These are phyloP conservation scores for Neofusicoccum parvum DNA, from an alignment of 2,329 filamentous ascomycete species.

Conservation along the genomic window DNA sequence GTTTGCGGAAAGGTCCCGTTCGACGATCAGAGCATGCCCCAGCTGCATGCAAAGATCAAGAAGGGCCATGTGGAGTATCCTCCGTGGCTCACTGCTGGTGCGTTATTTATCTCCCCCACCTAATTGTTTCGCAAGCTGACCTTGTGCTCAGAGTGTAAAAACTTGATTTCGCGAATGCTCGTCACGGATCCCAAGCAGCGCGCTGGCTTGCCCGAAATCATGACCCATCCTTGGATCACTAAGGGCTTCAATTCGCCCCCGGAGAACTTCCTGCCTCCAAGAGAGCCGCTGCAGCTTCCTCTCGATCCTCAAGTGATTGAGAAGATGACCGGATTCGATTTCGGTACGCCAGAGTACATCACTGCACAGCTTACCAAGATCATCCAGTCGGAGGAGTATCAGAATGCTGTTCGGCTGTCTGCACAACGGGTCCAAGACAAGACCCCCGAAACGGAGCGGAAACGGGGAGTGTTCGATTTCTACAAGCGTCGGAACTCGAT, in stretches of 20 bases:
- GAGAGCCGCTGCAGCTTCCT: constrained; percentile 83
- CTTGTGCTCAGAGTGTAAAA: constrained; percentile 74
- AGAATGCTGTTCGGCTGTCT: constrained; percentile 73
- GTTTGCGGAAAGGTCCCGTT: constrained; percentile 98
- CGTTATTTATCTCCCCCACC: constrained; percentile 18
- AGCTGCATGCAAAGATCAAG: constrained; percentile 97
- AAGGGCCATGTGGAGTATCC: constrained; percentile 95
- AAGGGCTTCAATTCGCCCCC: constrained; percentile 86
- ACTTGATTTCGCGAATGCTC: constrained; percentile 91
- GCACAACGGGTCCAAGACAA: constrained; percentile 65
- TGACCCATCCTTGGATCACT: constrained; percentile 93
- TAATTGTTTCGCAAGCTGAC: constrained; percentile 20
- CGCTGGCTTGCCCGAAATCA: constrained; percentile 85
- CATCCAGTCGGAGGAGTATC: constrained; percentile 94
- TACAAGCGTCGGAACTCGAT: constrained; percentile 92
- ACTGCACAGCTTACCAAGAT: constrained; percentile 77
- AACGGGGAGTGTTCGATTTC: constrained; percentile 92
- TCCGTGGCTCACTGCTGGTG: constrained; percentile 86
- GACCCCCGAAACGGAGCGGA: constrained; percentile 67
- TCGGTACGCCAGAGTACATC: constrained; percentile 84
- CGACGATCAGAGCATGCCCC: constrained; percentile 98
- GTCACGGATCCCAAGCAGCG: constrained; percentile 89
- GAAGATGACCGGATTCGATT: constrained; percentile 98
- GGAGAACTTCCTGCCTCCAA: constrained; percentile 82
- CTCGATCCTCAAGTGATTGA: constrained; percentile 81